Percentiles rank a stretch among this genome's conserved stretches.
Conservation (phyloP, 1,284 basidiomycete genomes). For the Cryptococcus neoformans region DNA sequence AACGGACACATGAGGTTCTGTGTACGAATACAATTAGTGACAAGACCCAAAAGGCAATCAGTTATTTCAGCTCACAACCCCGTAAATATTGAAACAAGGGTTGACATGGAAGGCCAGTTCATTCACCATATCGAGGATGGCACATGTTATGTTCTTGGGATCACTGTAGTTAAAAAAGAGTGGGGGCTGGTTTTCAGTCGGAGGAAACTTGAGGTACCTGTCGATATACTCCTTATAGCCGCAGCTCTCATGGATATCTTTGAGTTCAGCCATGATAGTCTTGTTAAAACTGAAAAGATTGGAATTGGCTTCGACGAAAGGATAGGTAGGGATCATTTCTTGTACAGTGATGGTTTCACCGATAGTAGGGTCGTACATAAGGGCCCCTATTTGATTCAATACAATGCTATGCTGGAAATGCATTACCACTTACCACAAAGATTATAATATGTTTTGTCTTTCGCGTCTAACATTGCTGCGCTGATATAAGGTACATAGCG, state of each 20-base stretch:
- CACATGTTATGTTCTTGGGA: slow-evolving; percentile 53
- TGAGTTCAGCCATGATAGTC: slow-evolving; percentile 60
- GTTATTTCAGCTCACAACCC: slow-evolving; percentile 53
- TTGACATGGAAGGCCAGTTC: slow-evolving; percentile 60
- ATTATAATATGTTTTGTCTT: slow-evolving; percentile 24
- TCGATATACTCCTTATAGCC: slow-evolving; percentile 63
- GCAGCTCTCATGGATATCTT: slow-evolving; percentile 57
- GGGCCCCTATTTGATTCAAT: slow-evolving; percentile 14
- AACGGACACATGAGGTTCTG: slow-evolving; percentile 52
- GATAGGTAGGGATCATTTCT: slow-evolving; percentile 56
- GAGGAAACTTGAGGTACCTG: slow-evolving; percentile 62
- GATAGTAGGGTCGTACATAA: slow-evolving; percentile 31
- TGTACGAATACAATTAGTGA: slow-evolving; percentile 12
- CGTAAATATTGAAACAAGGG: slow-evolving; percentile 72
- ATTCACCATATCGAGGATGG: slow-evolving; percentile 64
- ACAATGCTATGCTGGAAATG: not conserved
- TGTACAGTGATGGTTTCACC: slow-evolving; percentile 56
- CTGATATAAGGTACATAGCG: slow-evolving; percentile 51
- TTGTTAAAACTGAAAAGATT: slow-evolving; percentile 39
- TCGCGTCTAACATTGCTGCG: slow-evolving; percentile 24
- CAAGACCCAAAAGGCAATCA: not conserved
- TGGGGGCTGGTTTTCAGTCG: slow-evolving; percentile 48
- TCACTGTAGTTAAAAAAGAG: slow-evolving; percentile 45
- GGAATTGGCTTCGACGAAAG: slow-evolving; percentile 9
- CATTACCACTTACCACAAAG: slow-evolving; percentile 8